These are phyloP conservation scores for Sphenostylis stenocarpa DNA, from an alignment of 306 rosid genomes.

Conservation along the genomic window DNA sequence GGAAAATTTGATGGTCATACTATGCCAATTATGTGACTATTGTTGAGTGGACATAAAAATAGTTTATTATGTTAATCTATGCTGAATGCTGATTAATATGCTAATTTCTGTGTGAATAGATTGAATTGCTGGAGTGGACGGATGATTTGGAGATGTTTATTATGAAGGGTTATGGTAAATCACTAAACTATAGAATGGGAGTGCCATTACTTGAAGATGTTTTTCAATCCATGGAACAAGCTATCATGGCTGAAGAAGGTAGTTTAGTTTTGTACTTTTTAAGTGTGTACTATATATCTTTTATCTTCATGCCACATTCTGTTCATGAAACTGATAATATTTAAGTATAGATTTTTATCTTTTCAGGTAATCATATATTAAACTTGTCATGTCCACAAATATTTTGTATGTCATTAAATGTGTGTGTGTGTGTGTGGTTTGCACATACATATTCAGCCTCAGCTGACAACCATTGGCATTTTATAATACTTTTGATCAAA, in stretches of 20 bases:
- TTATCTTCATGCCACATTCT: conserved; percentile 12
- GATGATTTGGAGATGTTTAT: conserved; percentile 79
- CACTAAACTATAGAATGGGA: conserved; percentile 86
- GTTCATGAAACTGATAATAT: conserved; percentile 8
- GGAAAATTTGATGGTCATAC: background rate
- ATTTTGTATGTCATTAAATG: background rate
- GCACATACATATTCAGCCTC: background rate
- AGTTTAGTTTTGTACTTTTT: conserved; percentile 2
- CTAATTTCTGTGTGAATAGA: conserved; percentile 39
- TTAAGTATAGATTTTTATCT: background rate
- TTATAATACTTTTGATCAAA: background rate
- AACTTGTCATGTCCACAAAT: conserved; percentile 1
- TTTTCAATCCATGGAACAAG: conserved; percentile 75
- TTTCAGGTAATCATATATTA: background rate
- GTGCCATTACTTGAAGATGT: conserved; percentile 78
- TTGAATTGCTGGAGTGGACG: conserved; percentile 82
- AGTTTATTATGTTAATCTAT: background rate
- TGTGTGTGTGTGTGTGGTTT: background rate
- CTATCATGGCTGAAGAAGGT: conserved; percentile 78
- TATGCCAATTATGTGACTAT: background rate
- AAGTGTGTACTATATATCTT: background rate
- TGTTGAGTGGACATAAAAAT: background rate
- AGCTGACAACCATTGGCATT: background rate
- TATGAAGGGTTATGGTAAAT: conserved; percentile 88
- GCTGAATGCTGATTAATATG: conserved; percentile 29